Percentiles rank a stretch among this genome's conserved stretches.
Conservation (phyloP, 75 land plant species). For the Gnetum montanum region DNA sequence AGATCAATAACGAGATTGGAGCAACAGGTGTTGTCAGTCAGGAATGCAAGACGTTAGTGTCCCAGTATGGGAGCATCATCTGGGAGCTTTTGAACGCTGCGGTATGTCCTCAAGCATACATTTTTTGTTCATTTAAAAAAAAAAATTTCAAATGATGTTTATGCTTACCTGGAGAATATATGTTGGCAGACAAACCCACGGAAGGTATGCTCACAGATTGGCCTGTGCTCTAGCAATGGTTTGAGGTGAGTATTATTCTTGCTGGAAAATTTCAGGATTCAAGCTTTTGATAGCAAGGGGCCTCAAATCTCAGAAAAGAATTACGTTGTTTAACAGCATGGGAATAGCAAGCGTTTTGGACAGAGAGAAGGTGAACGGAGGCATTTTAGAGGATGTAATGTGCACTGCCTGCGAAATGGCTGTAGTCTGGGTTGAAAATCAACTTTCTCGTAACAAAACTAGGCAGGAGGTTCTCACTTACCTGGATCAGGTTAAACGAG, state of each 20-base stretch:
- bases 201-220: constrained; percentile 2
- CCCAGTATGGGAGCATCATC: constrained; percentile 42
- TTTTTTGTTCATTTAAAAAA: neutral
- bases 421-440: constrained; percentile 71
- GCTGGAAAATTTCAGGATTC: neutral
- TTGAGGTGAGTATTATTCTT: too few relatives aligned
- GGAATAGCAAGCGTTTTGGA: constrained; percentile 48
- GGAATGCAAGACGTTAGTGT: constrained; percentile 46
- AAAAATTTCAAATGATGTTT: neutral
- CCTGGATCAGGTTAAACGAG: constrained; percentile 46
- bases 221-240: neutral
- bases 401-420: constrained; percentile 78
- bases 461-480: constrained; percentile 44
- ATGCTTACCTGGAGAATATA: neutral
- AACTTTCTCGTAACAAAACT: constrained; percentile 41
- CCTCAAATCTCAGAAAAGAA: neutral
- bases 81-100: constrained; percentile 30
- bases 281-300: neutral
- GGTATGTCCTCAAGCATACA: constrained; percentile 16
- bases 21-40: constrained; percentile 46
- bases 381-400: constrained; percentile 7
- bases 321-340: constrained; percentile 11
- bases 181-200: neutral
- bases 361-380: constrained; percentile 6
- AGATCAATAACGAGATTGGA: constrained; percentile 50